phyloP scores from a whole-genome alignment of 2,329 filamentous ascomycete genomes.

The Paracorniculantispora psalliotae region DNA sequence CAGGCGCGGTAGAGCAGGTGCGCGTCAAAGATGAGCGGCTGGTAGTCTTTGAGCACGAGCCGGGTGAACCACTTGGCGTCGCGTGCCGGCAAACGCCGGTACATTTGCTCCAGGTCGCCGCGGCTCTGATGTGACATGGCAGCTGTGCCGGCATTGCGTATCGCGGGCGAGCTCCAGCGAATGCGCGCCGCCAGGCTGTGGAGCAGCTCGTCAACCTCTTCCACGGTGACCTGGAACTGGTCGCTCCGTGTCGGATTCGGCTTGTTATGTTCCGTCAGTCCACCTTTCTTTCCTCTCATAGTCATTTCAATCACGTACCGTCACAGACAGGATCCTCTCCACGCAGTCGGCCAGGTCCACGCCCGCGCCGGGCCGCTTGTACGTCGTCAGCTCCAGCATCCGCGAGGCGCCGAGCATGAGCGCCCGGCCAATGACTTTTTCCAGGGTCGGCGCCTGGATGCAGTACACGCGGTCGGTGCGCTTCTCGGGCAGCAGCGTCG shows the following conservation, averaged over 20 bases:
- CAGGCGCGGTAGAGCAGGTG: slow-evolving; percentile 52
- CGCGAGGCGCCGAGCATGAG: slow-evolving; percentile 61
- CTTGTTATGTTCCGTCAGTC: slow-evolving; percentile 24
- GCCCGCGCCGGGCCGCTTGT: slow-evolving; percentile 51
- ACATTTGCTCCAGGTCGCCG: slow-evolving; percentile 50
- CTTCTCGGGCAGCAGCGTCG: slow-evolving; percentile 69
- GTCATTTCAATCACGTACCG: slow-evolving; percentile 38
- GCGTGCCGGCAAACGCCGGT: slow-evolving; percentile 54
- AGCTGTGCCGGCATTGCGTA: slow-evolving; percentile 40
- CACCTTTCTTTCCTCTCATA: no score
- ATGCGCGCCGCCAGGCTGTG: slow-evolving; percentile 62
- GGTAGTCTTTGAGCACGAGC: slow-evolving; percentile 70
- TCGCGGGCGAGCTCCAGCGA: slow-evolving; percentile 63
- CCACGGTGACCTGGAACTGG: slow-evolving; percentile 51
- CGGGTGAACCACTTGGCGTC: slow-evolving; percentile 87
- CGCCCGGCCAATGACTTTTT: slow-evolving; percentile 61
- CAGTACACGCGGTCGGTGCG: slow-evolving; percentile 74
- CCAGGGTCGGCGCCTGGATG: slow-evolving; percentile 57
- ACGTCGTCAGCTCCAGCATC: slow-evolving; percentile 56
- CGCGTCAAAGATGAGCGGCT: slow-evolving; percentile 60
- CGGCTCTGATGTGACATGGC: slow-evolving; percentile 27
- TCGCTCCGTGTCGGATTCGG: slow-evolving; percentile 37
- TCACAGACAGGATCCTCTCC: slow-evolving; percentile 56
- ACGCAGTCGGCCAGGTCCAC: slow-evolving; percentile 69
- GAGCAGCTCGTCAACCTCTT: slow-evolving; percentile 66